Evolutionary conservation across 2,329 filamentous ascomycete genomes (phyloP), one percentile per base, ranked within the genome.

Genomic region (Ophiostoma tasmaniense): DNA sequence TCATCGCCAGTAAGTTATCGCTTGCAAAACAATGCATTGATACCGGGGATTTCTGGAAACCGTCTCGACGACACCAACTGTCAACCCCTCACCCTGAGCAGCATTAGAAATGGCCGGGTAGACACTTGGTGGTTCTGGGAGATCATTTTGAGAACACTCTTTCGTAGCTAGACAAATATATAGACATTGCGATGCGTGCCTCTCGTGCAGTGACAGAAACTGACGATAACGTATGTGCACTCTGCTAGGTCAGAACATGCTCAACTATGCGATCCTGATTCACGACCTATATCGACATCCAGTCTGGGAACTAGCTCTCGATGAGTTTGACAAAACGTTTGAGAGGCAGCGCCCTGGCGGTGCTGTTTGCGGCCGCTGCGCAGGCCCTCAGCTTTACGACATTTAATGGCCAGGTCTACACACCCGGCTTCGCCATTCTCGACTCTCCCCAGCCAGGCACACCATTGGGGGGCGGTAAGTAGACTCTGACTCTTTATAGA

Each of bases 321-420:
- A 37, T 35, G 61, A 11, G 33, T 37, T 8, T 17, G 33, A 11
- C 10, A 22, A 33, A 11, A 11, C 11, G 20, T 10, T 20, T n/a
- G 2, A 37, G 10, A 37, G 42, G 28, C 25, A 61, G 61, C 55
- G 67, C 35, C 59, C 39, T 22, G 61, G 79, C 17, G 70, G 76
- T 73, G 61, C 30, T 64, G 20, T 39, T 52, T 73, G 79, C 17
- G 69, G 76, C 30, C 71, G 73, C 52, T 73, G 20, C 70, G 74
- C 20, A 73, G 10, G 79, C 79, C 6, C 74, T 78, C 59, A 79
- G 81, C 71, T 89, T 89, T 73, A 86, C 83, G 25, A 83, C 87
- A 67, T 78, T 85, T 28, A 85, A 85, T 73, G 89, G 89, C 20
- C 87, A 91, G 73, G 84, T 91, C 68, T 90, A 84, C 74, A 91